phyloP scores from a whole-genome alignment of 176 grass and related monocot genomes.

The Bolboschoenus planiculmis region DNA sequence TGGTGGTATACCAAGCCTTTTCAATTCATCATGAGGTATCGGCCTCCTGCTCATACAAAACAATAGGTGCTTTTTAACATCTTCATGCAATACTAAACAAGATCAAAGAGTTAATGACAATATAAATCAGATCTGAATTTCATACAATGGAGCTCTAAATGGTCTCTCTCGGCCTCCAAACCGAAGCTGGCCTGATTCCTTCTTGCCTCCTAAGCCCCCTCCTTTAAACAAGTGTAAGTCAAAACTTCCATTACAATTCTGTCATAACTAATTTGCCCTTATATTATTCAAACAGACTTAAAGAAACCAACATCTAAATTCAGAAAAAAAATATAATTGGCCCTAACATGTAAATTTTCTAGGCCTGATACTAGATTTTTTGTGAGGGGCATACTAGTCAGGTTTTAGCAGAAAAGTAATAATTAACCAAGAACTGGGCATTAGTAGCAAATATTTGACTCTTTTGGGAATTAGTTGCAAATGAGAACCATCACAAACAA shows the following conservation, averaged over 20 bases:
- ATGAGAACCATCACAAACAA: slow-evolving; percentile 1
- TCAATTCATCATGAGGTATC: slow-evolving; percentile 79
- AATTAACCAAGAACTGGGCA: neutral
- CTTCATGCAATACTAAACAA: neutral
- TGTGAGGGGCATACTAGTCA: neutral
- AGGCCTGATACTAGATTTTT: neutral
- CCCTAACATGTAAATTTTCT: neutral
- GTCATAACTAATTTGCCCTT: neutral
- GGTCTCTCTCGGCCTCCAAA: slow-evolving; percentile 96
- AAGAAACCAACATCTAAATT: neutral
- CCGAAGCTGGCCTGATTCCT: slow-evolving; percentile 96
- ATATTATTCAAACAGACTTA: neutral
- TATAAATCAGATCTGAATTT: slow-evolving; percentile 1
- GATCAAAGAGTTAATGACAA: neutral
- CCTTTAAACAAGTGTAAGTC: slow-evolving; percentile 30
- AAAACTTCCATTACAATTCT: neutral
- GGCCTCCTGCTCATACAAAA: slow-evolving; percentile 43
- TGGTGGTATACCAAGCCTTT: slow-evolving; percentile 80
- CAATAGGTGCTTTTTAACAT: neutral
- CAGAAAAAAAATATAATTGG: neutral
- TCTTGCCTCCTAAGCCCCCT: slow-evolving; percentile 85
- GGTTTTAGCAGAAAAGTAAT: neutral
- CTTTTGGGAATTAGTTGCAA: neutral
- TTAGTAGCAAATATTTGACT: neutral
- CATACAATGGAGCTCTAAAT: slow-evolving; percentile 96